phyloP scores from a whole-genome alignment of 78 protist species.

The Dictyostelium citrinum region DNA sequence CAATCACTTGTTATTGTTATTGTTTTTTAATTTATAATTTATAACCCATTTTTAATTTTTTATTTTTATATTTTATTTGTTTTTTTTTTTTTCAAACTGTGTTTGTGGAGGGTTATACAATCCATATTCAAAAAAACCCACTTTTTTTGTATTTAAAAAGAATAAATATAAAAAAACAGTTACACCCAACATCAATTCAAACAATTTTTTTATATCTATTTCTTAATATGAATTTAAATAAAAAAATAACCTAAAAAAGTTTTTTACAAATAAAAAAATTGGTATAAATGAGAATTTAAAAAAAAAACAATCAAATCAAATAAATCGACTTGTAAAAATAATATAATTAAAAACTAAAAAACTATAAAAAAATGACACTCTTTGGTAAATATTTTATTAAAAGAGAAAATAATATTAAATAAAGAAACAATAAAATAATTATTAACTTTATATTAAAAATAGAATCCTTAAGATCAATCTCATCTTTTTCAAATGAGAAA shows the following conservation, averaged over 20 bases:
- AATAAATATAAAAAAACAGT: not conserved
- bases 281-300: not conserved
- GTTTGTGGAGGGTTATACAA: no score
- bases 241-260: not conserved
- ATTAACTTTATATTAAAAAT: not conserved
- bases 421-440: not conserved
- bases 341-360: not conserved
- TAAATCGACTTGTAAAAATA: not conserved
- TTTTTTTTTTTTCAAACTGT: not conserved
- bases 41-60: not conserved
- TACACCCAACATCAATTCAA: not conserved
- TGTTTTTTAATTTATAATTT: not conserved
- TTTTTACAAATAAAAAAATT: not conserved
- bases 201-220: not conserved
- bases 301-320: not conserved
- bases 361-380: not conserved
- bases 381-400: not conserved
- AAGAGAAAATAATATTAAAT: not conserved
- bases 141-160: no score
- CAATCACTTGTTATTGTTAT: not conserved
- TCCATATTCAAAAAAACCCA: no score
- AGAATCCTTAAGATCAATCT: not conserved
- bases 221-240: not conserved
- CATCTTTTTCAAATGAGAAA: not conserved
- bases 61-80: not conserved